Evolutionary conservation across 257 asterid species (phyloP).

Genomic region (Phtheirospermum japonicum): DNA sequence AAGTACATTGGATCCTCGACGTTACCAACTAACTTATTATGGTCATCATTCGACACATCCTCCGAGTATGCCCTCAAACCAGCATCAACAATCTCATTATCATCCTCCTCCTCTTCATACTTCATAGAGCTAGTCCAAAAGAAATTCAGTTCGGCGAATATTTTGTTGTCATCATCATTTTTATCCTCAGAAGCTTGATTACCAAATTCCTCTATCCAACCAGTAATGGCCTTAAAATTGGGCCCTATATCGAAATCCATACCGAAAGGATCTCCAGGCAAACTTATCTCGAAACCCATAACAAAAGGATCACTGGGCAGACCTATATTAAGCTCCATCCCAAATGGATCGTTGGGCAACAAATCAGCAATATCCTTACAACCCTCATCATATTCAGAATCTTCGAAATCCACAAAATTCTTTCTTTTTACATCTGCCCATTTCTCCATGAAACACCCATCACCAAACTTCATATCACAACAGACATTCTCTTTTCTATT

Average conservation of each 20-base stretch:
- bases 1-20: slow-evolving; percentile 41
- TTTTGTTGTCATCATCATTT: slow-evolving; percentile 27
- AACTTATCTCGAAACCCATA: slow-evolving; percentile 32
- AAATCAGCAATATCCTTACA: slow-evolving; percentile 49
- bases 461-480: slow-evolving; percentile 31
- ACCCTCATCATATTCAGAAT: slow-evolving; percentile 35
- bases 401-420: slow-evolving; percentile 29
- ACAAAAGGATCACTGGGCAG: slow-evolving; percentile 51
- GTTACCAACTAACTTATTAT: slow-evolving; percentile 28
- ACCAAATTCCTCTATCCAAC: slow-evolving; percentile 53
- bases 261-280: slow-evolving; percentile 72
- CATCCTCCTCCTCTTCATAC: slow-evolving; percentile 36
- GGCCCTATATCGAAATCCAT: slow-evolving; percentile 36
- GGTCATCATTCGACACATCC: no score
- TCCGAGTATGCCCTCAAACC: slow-evolving; percentile 21
- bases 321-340: slow-evolving; percentile 29
- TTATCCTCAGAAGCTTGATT: slow-evolving; percentile 36
- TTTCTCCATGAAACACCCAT: slow-evolving; percentile 32
- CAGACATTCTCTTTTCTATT: slow-evolving; percentile 33
- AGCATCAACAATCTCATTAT: slow-evolving; percentile 26
- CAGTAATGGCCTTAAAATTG: slow-evolving; percentile 38
- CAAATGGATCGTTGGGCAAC: slow-evolving; percentile 72
- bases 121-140: slow-evolving; percentile 36
- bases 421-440: slow-evolving; percentile 15
- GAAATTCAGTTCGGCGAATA: slow-evolving; percentile 38